phyloP scores from a whole-genome alignment of 2,329 filamentous ascomycete species.

The Fusarium sp. region DNA sequence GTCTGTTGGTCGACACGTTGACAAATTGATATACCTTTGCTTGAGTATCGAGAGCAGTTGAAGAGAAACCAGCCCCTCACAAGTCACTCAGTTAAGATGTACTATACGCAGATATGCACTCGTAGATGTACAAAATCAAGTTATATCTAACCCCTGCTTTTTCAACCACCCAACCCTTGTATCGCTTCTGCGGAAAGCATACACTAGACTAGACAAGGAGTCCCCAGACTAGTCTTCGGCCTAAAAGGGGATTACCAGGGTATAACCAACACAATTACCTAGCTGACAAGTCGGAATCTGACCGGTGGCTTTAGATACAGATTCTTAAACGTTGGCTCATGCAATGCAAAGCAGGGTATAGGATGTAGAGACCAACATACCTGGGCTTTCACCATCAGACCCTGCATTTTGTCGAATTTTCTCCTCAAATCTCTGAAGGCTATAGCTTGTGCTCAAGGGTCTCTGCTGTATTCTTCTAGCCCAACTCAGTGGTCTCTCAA shows the following conservation, averaged over 20 bases:
- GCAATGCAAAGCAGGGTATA: neutral
- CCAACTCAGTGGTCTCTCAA: neutral
- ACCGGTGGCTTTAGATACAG: neutral
- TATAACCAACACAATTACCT: neutral
- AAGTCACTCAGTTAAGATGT: no score
- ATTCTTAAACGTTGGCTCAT: neutral
- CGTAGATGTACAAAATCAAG: conserved; percentile 5
- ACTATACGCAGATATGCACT: neutral
- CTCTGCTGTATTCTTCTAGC: no score
- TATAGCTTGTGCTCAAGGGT: neutral
- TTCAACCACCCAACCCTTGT: neutral
- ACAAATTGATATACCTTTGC: no score
- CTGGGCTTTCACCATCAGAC: neutral
- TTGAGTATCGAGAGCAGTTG: no score
- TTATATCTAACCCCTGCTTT: neutral
- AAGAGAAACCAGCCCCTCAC: no score
- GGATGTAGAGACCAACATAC: neutral
- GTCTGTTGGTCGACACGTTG: no score
- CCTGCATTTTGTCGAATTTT: no score
- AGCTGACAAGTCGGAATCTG: neutral
- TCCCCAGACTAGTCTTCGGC: neutral
- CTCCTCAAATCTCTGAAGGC: no score
- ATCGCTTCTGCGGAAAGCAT: neutral
- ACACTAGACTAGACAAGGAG: neutral
- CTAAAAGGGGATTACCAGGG: neutral